A percentile compares a stretch with the other conserved stretches of the same genome.
Evolutionary conservation across 805 yeast species (phyloP).

Genomic region (Kuraishia cidri): DNA sequence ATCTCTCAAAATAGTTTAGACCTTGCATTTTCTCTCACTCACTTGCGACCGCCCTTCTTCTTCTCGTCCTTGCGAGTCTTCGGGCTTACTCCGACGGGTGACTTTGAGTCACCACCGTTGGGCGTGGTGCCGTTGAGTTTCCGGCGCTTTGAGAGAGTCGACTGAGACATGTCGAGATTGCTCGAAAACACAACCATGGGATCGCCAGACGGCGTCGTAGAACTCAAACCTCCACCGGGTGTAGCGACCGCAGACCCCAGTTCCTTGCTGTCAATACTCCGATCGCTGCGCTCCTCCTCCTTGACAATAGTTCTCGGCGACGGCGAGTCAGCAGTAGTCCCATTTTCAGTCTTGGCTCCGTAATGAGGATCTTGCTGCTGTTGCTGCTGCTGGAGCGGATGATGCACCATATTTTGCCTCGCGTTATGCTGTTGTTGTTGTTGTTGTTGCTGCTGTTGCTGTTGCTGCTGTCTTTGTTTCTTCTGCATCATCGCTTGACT

Average conservation of each 20-base stretch:
- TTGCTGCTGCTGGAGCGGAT: conserved; percentile 2
- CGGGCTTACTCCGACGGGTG: too few relatives aligned
- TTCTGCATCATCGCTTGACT: not conserved
- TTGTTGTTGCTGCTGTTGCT: not conserved
- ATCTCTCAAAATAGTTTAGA: too few relatives aligned
- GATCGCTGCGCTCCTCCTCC: not conserved
- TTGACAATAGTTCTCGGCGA: conserved; percentile 1
- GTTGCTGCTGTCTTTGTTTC: not conserved
- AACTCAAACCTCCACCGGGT: not conserved
- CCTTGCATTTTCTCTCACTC: too few relatives aligned
- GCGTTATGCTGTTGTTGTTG: not conserved
- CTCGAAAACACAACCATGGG: not conserved
- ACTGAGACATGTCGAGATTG: conserved; percentile 1
- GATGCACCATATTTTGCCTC: not conserved
- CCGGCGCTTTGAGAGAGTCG: conserved; percentile 2
- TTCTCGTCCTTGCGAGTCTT: too few relatives aligned
- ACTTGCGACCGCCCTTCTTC: too few relatives aligned
- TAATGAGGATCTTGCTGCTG: conserved; percentile 2
- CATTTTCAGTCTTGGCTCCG: not conserved
- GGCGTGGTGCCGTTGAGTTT: conserved; percentile 2
- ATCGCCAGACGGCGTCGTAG: not conserved
- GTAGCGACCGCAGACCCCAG: not conserved
- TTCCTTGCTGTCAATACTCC: not conserved
- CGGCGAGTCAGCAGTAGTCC: not conserved
- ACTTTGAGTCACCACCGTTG: too few relatives aligned